Evolutionary conservation across 257 asterid genomes (phyloP), one percentile per base, ranked within the genome.

Genomic region (Jacaranda copaia): DNA sequence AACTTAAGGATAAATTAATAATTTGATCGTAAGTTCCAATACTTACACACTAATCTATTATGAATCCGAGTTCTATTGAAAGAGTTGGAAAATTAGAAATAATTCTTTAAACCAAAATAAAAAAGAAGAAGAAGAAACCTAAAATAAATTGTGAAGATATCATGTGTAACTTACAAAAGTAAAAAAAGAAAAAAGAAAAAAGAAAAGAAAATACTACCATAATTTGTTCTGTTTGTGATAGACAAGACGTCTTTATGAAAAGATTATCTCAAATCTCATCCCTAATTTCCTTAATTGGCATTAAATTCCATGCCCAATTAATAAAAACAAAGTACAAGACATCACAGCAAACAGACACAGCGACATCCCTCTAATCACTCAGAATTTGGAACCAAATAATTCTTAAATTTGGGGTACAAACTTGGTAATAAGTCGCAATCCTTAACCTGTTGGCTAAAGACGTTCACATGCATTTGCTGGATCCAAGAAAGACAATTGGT

Each of bases 341-440:
- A 63, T n/a, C 13, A 8, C 2, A 39, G 14, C 69, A 38, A 39
- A 63, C 69, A 63, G 14, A 8, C 5, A 15, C 32, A 63, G 46
- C 43, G 25, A 59, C 66, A 59, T 20, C 16, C 68, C 46, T 62
- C 68, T 11, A 14, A 62, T 62, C 68, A 62, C 36, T 5, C 36
- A 36, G 20, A 35, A 62, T 13, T 18, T 14, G 14, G 8, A 39
- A 13, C 32, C 6, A 7, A 14, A 14, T 15, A 63, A 38, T 32
- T 59, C 40, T 20, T 59, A 3, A 59, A 25, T 20, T 53, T 36
- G 52, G 9, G 45, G 67, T 12, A 18, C 39, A 7, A 70, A 52
- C 51, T 70, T 36, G 62, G 38, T 36, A 53, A 72, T 39, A 18
- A 5, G 53, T 51, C 56, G 10, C 72, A 13, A 63, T 63, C 39